phyloP scores from a whole-genome alignment of 140 eudicot species.

The Flaveria floridana region DNA sequence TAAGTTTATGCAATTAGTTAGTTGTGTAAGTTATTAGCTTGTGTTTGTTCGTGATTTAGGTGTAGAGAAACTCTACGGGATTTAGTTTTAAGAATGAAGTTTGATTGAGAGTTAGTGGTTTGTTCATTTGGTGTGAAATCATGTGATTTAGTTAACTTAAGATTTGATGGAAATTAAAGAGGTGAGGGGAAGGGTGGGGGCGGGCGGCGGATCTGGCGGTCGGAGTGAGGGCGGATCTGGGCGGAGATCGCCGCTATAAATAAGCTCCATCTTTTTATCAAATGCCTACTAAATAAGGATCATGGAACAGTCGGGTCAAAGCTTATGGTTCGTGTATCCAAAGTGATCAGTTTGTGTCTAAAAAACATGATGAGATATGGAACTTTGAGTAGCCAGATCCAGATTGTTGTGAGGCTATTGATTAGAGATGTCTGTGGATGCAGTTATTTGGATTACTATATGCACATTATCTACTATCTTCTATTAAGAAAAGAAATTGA shows the following conservation, averaged over 20 bases:
- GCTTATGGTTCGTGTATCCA: constrained; percentile 40
- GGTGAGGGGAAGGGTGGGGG: too few relatives aligned
- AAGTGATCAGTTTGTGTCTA: constrained; percentile 47
- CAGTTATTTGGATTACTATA: constrained; percentile 45
- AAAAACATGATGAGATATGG: constrained; percentile 40
- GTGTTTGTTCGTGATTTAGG: not conserved
- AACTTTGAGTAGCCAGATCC: constrained; percentile 33
- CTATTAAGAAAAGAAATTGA: constrained; percentile 31
- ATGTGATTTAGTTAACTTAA: too few relatives aligned
- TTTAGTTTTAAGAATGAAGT: not conserved
- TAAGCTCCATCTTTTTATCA: constrained; percentile 37
- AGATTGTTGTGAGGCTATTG: constrained; percentile 41
- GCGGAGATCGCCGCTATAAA: too few relatives aligned
- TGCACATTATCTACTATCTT: constrained; percentile 40
- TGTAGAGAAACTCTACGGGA: not conserved
- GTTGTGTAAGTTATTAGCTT: too few relatives aligned
- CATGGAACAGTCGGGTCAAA: constrained; percentile 27
- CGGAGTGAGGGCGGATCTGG: too few relatives aligned
- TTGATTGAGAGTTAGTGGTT: too few relatives aligned
- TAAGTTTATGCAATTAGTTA: not conserved
- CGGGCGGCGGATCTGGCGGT: too few relatives aligned
- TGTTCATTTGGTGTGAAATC: too few relatives aligned
- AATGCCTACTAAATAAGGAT: constrained; percentile 34
- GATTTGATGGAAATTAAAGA: not conserved
- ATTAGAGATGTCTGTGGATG: constrained; percentile 39